Conservation (phyloP, 176 grass and related monocot genomes). For the Tuctoria greenei region DNA sequence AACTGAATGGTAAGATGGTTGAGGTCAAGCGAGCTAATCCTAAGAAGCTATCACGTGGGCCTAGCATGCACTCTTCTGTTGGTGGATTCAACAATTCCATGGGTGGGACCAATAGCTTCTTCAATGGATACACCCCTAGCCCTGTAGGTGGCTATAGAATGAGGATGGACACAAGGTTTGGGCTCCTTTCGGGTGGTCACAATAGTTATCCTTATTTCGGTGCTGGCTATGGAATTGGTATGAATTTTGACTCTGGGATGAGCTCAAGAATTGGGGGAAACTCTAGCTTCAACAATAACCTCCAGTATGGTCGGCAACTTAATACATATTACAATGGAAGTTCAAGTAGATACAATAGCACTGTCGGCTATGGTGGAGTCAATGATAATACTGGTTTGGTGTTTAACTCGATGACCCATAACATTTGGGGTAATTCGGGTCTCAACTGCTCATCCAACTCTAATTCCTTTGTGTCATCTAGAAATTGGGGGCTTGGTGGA, state of each 20-base stretch:
- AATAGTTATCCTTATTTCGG: constrained; percentile 76
- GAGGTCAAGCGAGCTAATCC: constrained; percentile 89
- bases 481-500: constrained; percentile 62
- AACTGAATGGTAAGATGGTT: constrained; percentile 90
- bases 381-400: constrained; percentile 54
- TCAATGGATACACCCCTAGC: constrained; percentile 70
- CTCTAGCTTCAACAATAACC: constrained; percentile 66
- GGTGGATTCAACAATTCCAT: constrained; percentile 64
- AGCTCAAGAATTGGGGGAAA: constrained; percentile 51
- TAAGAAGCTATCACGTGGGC: constrained; percentile 75
- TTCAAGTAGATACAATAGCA: constrained; percentile 68
- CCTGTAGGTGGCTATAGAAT: constrained; percentile 71
- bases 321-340: constrained; percentile 80
- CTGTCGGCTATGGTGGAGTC: constrained; percentile 56
- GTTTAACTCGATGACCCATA: constrained; percentile 71
- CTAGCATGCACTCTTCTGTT: constrained; percentile 62
- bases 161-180: constrained; percentile 71
- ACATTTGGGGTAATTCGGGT: constrained; percentile 64
- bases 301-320: constrained; percentile 56
- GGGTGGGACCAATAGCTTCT: constrained; percentile 64
- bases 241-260: constrained; percentile 71
- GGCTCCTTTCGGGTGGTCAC: constrained; percentile 53
- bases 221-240: constrained; percentile 66
- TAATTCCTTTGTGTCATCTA: constrained; percentile 66
- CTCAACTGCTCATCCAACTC: constrained; percentile 67